These are phyloP conservation scores for Sphaerostilbella broomeana DNA, from an alignment of 2,329 filamentous ascomycete species.

Conservation along the genomic window DNA sequence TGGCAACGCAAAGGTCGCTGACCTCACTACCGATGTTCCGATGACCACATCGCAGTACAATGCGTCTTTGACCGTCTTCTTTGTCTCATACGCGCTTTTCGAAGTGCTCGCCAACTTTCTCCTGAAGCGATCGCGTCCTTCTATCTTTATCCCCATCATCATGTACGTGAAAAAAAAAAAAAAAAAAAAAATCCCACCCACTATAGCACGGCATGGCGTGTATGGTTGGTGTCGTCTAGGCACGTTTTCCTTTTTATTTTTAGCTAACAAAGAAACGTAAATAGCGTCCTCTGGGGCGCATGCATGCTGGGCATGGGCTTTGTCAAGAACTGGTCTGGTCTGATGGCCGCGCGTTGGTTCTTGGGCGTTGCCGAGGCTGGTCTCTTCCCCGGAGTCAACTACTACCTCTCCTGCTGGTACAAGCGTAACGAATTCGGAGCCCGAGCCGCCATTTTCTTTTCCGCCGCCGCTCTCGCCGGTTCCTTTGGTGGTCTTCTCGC, in stretches of 20 bases:
- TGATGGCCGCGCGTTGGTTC: constrained; percentile 64
- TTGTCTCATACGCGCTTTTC: constrained; percentile 75
- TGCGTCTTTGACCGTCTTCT: constrained; percentile 72
- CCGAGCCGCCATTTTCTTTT: constrained; percentile 79
- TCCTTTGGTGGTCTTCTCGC: constrained; percentile 71
- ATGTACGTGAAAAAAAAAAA: too few relatives aligned
- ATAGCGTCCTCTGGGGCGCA: constrained; percentile 54
- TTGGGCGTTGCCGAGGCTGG: constrained; percentile 69
- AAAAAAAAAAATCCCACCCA: too few relatives aligned
- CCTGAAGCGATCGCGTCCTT: constrained; percentile 68
- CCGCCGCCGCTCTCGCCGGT: constrained; percentile 70
- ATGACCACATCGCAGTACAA: constrained; percentile 62
- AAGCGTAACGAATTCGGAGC: constrained; percentile 71
- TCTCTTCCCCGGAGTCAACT: constrained; percentile 70
- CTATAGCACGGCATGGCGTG: too few relatives aligned
- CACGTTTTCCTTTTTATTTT: neutral
- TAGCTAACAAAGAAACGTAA: constrained; percentile 27
- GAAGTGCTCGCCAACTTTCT: constrained; percentile 74
- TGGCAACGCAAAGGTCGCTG: constrained; percentile 59
- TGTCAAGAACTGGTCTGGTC: constrained; percentile 53
- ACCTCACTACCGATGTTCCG: constrained; percentile 44
- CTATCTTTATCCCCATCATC: constrained; percentile 73
- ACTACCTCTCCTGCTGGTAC: constrained; percentile 82
- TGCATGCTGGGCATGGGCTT: constrained; percentile 66
- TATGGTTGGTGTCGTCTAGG: too few relatives aligned